Percentiles rank a stretch among this genome's conserved stretches.
Conservation (phyloP, 306 rosid genomes). For the Luffa aegyptiaca region DNA sequence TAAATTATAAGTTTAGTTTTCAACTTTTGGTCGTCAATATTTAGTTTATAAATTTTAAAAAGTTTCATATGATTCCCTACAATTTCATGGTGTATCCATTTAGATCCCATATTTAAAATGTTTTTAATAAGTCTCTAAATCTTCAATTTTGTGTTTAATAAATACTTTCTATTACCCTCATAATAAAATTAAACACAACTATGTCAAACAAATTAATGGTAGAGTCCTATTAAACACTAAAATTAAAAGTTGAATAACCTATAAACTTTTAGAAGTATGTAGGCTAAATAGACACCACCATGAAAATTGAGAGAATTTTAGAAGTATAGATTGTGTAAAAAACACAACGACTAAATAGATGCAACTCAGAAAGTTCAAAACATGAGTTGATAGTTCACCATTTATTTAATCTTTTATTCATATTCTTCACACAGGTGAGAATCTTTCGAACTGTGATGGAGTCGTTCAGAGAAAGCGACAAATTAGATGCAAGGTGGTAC, state of each 20-base stretch:
- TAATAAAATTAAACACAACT: no score
- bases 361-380: no score
- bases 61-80: background rate
- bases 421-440: background rate
- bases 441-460: conserved; percentile 25
- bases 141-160: background rate
- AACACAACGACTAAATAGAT: no score
- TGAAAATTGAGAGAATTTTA: background rate
- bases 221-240: no score
- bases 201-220: no score
- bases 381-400: background rate
- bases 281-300: background rate
- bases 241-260: no score
- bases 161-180: background rate
- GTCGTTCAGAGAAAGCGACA: conserved; percentile 19
- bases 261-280: background rate
- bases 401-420: background rate
- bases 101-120: no score
- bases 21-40: no score
- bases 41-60: background rate
- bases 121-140: no score
- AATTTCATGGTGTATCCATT: no score
- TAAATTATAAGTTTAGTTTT: no score
- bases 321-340: no score
- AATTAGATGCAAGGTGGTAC: conserved; percentile 35